Percentiles rank a stretch among this genome's conserved stretches.
Evolutionary conservation across 345 rosid genomes (phyloP).

Genomic region (Combretum micranthum): DNA sequence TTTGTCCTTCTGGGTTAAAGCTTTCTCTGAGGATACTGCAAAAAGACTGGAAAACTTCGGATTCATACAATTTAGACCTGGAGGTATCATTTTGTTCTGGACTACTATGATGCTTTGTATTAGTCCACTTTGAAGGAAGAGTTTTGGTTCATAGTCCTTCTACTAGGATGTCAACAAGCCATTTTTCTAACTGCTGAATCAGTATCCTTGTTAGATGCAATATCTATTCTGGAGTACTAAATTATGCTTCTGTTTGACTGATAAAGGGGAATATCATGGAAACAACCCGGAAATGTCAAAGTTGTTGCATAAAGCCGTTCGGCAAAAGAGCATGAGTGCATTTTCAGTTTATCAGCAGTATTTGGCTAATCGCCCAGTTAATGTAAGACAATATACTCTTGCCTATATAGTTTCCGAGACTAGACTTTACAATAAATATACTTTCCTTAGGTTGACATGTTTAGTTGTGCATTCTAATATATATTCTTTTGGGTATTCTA

Average conservation of each 20-base stretch:
- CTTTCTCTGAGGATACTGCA: constrained; percentile 95
- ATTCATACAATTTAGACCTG: constrained; percentile 89
- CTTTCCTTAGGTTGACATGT: too few species aligned
- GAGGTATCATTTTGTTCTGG: constrained; percentile 45
- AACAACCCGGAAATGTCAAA: constrained; percentile 99
- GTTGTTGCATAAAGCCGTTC: constrained; percentile 95
- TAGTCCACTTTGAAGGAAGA: background rate
- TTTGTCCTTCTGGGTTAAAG: constrained; percentile 97
- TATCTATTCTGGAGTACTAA: background rate
- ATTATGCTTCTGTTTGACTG: constrained; percentile 2
- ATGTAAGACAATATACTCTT: constrained; percentile 34
- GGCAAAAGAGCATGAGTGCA: constrained; percentile 91
- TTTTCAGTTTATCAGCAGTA: constrained; percentile 93
- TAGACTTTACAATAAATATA: background rate
- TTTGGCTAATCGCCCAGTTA: constrained; percentile 91
- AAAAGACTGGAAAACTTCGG: constrained; percentile 95
- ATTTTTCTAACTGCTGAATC: too few species aligned
- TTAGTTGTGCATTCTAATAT: too few species aligned
- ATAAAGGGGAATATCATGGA: constrained; percentile 89
- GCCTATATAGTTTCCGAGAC: background rate
- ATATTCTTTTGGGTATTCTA: constrained; percentile 6
- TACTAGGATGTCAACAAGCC: too few species aligned
- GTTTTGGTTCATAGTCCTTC: too few species aligned
- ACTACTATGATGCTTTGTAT: background rate
- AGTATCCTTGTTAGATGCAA: too few species aligned